phyloP scores from a whole-genome alignment of 2,329 filamentous ascomycete genomes.

The Fusarium sp. region DNA sequence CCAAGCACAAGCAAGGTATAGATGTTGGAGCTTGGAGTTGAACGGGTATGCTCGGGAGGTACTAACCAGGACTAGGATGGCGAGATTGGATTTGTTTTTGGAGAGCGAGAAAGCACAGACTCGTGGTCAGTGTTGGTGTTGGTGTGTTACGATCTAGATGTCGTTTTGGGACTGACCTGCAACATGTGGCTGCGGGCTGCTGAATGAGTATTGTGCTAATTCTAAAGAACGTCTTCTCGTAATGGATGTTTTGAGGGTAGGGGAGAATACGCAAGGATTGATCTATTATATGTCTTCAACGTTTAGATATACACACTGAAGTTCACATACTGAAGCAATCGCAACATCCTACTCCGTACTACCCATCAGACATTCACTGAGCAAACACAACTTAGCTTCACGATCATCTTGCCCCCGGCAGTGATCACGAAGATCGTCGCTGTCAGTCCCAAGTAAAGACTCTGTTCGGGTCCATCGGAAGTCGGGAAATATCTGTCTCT shows the following conservation, averaged over 20 bases:
- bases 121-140: constrained; percentile 4
- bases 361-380: not conserved
- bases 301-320: not conserved
- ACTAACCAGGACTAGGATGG: constrained; percentile 29
- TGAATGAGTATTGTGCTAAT: not conserved
- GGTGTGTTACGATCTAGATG: constrained; percentile 1
- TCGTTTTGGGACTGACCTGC: not conserved
- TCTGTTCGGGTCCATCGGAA: not conserved
- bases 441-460: not conserved
- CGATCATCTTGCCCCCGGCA: not conserved
- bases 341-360: not conserved
- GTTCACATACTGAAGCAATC: not conserved
- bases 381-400: not conserved
- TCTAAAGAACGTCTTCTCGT: not conserved
- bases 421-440: not conserved
- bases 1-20: constrained; percentile 27
- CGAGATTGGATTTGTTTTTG: not conserved
- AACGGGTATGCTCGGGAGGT: not conserved
- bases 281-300: not conserved
- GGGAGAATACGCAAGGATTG: not conserved
- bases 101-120: too few relatives aligned
- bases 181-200: not conserved
- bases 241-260: not conserved
- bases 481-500: not conserved
- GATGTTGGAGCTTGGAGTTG: constrained; percentile 3